A percentile compares a stretch with the other conserved stretches of the same genome.
Evolutionary conservation across 306 rosid species (phyloP).

Genomic region (Cyclanthera cordifolia): DNA sequence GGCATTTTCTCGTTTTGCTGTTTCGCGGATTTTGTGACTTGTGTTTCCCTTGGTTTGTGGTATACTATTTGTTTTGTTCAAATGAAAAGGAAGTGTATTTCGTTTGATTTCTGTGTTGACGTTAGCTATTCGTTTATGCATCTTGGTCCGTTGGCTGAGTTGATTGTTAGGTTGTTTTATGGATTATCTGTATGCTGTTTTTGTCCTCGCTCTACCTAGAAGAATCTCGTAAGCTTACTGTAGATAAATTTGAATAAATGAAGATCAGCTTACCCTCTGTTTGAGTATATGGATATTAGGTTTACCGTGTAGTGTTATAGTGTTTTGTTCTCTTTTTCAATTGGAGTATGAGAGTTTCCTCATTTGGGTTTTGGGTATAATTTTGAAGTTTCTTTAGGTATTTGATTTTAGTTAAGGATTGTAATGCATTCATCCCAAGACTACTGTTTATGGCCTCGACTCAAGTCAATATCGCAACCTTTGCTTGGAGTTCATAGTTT

Average conservation of each 20-base stretch:
- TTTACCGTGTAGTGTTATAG: neutral
- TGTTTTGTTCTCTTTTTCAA: neutral
- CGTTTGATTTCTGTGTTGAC: neutral
- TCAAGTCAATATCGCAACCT: neutral
- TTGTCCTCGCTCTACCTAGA: no score
- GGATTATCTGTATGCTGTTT: no score
- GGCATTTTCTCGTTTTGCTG: neutral
- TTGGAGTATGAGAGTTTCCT: neutral
- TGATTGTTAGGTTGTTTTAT: no score
- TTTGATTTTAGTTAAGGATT: neutral
- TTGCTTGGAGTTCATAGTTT: neutral
- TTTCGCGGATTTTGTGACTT: neutral
- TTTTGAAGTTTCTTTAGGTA: neutral
- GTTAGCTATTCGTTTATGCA: no score
- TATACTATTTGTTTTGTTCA: neutral
- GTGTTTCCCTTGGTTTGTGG: neutral
- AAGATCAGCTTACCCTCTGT: no score
- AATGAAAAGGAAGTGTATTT: neutral
- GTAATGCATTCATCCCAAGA: neutral
- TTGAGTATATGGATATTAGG: no score
- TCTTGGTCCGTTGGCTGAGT: no score
- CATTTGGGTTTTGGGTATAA: neutral
- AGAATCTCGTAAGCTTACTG: no score
- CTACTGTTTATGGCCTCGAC: neutral
- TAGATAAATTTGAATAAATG: no score